These are phyloP conservation scores for Cichorium intybus DNA, from an alignment of 140 eudicot species.

Conservation along the genomic window DNA sequence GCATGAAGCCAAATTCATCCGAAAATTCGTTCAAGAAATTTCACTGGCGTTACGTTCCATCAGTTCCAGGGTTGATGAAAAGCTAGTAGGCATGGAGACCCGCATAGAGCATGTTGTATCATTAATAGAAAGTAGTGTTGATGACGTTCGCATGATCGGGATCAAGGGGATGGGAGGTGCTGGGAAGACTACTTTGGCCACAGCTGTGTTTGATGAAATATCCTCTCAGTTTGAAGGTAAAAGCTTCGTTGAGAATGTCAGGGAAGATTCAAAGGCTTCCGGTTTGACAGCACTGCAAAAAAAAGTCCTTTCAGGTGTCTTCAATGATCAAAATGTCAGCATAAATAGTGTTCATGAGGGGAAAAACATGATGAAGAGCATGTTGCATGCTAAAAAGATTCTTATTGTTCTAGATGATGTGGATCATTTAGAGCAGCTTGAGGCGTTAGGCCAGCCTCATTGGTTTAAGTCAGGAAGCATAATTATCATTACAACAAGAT, in stretches of 20 bases:
- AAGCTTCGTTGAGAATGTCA: too few species aligned
- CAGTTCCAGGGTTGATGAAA: background rate
- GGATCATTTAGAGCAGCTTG: slow-evolving; percentile 14
- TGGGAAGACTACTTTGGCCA: slow-evolving; percentile 27
- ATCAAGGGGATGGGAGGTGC: slow-evolving; percentile 25
- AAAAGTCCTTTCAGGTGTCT: slow-evolving; percentile 12
- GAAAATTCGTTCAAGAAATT: slow-evolving; percentile 4
- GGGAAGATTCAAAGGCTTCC: background rate
- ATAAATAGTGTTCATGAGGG: background rate
- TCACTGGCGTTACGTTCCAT: background rate
- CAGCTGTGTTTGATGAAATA: slow-evolving; percentile 15
- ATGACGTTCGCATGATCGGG: slow-evolving; percentile 14
- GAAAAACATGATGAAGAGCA: background rate
- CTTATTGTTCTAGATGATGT: slow-evolving; percentile 34
- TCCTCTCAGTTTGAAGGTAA: background rate
- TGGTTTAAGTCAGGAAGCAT: slow-evolving; percentile 20
- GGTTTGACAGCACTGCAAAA: slow-evolving; percentile 17
- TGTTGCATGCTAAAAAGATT: slow-evolving; percentile 4
- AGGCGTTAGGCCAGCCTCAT: slow-evolving; percentile 5
- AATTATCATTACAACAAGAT: slow-evolving; percentile 33
- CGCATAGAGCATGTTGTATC: background rate
- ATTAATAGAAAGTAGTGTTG: background rate
- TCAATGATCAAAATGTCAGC: background rate
- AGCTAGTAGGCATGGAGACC: slow-evolving; percentile 13
- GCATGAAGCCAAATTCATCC: slow-evolving; percentile 23